Base-by-base conservation (phyloP, 2,329 filamentous ascomycete species). In the Hypocrella siamensis region DNA sequence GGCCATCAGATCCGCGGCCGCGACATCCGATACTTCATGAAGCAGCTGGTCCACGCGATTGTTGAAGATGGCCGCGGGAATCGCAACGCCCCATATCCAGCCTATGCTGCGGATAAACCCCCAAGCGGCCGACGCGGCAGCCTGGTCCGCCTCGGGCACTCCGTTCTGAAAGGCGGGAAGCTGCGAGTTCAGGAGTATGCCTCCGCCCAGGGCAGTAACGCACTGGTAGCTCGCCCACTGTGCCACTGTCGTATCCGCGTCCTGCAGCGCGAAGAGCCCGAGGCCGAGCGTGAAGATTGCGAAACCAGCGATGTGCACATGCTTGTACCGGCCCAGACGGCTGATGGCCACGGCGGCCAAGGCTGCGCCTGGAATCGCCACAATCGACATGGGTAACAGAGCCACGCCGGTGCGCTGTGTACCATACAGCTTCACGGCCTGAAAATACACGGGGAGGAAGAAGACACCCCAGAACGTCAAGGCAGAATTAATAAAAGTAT, bases 21-120 rank as follows among this genome's bases (percentile, higher is more conserved):
- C 15, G 17, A 21, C 4, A 16, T 32, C 30, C 14, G 21, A 17
- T 14, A 32, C 16, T 32, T 25, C 14, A 14, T 16, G 9, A 6
- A 26, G 7, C 15, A 32, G 30, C 19, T 26, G 9, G 21, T 24
- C 5, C 9, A 26, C 9, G 22, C 30, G 30, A 25, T 26, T 32
- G 30, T 32, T 32, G 30, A 32, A 32, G 14, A 27, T 24, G 7
- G 18, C 21, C 12, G 30, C 30, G 6, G 30, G 30, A 26, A 32
- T 26, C 12, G 30, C 19, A 17, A 32, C 30, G 14, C 30, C 30
- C 30, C 30, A 32, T 8, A 32, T 17, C 14, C 14, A 17, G 12
- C 30, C 19, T 5, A 32, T 15, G 16, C 19, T 32, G 16, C 30
- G n/a, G n/a, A 32, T 26, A 14, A 32, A 32, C 9, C 14, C 11